Base-by-base conservation (phyloP, 2,329 filamentous ascomycete genomes). In the Beauveria caledonica region DNA sequence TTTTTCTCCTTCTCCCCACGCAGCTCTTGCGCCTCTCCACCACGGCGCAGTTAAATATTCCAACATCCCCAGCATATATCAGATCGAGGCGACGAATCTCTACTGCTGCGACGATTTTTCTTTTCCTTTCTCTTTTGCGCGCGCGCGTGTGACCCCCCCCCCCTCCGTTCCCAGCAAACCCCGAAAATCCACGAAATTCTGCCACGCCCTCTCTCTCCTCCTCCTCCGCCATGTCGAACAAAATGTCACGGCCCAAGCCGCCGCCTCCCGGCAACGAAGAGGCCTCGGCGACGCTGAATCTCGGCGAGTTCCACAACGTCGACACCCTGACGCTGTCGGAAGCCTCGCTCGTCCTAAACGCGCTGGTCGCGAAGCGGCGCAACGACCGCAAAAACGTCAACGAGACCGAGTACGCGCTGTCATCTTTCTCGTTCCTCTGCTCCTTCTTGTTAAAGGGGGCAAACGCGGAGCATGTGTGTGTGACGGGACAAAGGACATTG, bases 241-340 rank as follows among this genome's bases (percentile, higher is more conserved):
- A 75, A 39, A 85, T 83, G 29, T 86, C 86, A 60, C 86, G 88
- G 62, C 80, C 82, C 63, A 90, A 88, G 75, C 87, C 86, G 64
- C 78, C 80, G 49, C 83, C 83, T 52, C 82, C 85, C 61, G 88
- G 89, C 71, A 92, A 96, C 72, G 93, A 97, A 74, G 92, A 97
- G 77, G 92, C 93, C 25, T 86, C 88, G 54, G 79, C 84, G 8
- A 85, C 86, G 60, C 85, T 97, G 64, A 89, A 88, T 73, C 88
- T 99, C 11, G 94, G 94, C 76, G 93, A 97, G 72, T 97, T 97
- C 76, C 86, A 95, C 68, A 82, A 93, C 70, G 92, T 95, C 66
- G 91, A 94, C 71, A 93, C 92, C 6, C 81, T 99, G 63, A 96
- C 92, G 50, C 84, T 97, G 58, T 96, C 91, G 39, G 94, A 97